Conservation (phyloP, 1,284 basidiomycete species). For the Microbotryum scabiosae region DNA sequence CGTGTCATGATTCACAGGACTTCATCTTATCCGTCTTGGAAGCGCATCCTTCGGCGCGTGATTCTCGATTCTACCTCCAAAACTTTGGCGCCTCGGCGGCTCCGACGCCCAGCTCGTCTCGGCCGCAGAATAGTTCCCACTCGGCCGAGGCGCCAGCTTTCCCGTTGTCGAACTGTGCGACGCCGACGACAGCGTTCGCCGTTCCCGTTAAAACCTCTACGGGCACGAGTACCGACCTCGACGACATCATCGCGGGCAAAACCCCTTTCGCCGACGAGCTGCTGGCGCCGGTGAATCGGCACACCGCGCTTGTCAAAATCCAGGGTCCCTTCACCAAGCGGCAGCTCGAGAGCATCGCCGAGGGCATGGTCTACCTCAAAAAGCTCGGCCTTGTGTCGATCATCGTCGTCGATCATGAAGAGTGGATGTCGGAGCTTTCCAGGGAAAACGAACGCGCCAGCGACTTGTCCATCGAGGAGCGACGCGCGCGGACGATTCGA, state of each 20-base stretch:
- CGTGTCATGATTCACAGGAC: constrained; percentile 52
- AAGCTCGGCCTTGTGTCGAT: constrained; percentile 91
- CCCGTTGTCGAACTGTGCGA: constrained; percentile 30
- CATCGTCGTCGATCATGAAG: constrained; percentile 86
- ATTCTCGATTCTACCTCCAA: constrained; percentile 79
- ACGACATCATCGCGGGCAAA: constrained; percentile 10
- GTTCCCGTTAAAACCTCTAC: constrained; percentile 25
- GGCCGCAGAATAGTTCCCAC: constrained; percentile 26
- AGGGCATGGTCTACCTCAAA: constrained; percentile 89
- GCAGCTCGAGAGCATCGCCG: constrained; percentile 86
- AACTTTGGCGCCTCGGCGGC: constrained; percentile 57
- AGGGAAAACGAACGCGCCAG: constrained; percentile 1
- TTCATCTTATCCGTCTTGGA: constrained; percentile 92
- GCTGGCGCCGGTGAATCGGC: constrained; percentile 61
- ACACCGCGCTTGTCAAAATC: constrained; percentile 89
- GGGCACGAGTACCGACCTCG: constrained; percentile 38
- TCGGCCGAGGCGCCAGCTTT: constrained; percentile 25
- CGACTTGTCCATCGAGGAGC: constrained; percentile 27
- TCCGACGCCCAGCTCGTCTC: constrained; percentile 5
- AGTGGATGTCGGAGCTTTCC: constrained; percentile 56
- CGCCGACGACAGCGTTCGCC: constrained; percentile 34
- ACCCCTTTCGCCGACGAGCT: constrained; percentile 69
- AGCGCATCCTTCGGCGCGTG: constrained; percentile 83
- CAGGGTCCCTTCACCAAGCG: constrained; percentile 95
- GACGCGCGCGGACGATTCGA: constrained; percentile 33